Evolutionary conservation across 192 early-diverging fungal genomes (phyloP).

Genomic region (Mortierella hygrophila): DNA sequence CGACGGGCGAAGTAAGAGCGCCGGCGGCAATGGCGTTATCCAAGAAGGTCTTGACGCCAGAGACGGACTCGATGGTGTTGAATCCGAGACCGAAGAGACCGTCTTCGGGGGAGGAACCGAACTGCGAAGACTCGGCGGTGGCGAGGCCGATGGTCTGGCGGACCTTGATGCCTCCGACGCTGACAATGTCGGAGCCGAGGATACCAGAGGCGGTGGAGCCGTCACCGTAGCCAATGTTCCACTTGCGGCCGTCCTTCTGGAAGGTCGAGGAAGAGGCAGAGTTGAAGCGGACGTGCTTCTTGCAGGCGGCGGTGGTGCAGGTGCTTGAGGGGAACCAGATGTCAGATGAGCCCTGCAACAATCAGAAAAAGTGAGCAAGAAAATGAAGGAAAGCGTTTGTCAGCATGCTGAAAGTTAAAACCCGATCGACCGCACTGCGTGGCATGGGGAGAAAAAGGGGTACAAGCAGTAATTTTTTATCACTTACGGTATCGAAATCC

Average conservation of each 20-base stretch:
- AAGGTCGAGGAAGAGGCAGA: conserved; percentile 64
- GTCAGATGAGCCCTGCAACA: conserved; percentile 61
- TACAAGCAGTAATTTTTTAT: not conserved
- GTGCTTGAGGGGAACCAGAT: conserved; percentile 67
- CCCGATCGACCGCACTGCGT: not conserved
- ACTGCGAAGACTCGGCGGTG: conserved; percentile 65
- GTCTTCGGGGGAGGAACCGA: conserved; percentile 66
- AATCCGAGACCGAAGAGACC: conserved; percentile 75
- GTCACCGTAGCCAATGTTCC: conserved; percentile 75
- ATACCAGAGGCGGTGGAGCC: conserved; percentile 61
- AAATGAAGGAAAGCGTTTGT: not conserved
- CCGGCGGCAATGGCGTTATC: conserved; percentile 67
- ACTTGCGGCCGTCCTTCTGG: conserved; percentile 65
- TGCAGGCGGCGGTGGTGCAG: conserved; percentile 57
- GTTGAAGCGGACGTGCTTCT: conserved; percentile 62
- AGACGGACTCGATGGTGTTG: conserved; percentile 55
- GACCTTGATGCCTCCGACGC: conserved; percentile 69
- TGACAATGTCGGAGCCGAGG: conserved; percentile 65
- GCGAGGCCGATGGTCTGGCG: conserved; percentile 72
- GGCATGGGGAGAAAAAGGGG: not conserved
- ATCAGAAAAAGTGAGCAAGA: not conserved
- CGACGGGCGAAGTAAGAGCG: conserved; percentile 65
- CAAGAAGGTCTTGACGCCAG: conserved; percentile 60
- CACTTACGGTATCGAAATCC: conserved; percentile 49
- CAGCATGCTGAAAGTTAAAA: not conserved